Evolutionary conservation across 2,329 filamentous ascomycete genomes (phyloP).

Genomic region (Phialemonium atrogriseum): DNA sequence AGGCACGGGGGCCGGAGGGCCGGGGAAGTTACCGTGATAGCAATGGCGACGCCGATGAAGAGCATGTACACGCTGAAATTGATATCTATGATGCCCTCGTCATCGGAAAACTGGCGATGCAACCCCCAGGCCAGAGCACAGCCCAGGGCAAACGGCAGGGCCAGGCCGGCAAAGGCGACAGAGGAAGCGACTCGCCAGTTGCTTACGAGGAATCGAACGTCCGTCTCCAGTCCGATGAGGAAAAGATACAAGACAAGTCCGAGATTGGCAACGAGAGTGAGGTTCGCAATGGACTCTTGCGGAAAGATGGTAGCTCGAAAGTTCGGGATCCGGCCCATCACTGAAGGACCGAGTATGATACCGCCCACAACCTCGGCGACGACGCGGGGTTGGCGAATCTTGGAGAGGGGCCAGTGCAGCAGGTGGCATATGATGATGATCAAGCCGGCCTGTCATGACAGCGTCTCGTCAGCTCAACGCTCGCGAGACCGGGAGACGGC

Average conservation of each 20-base stretch:
- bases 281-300: constrained; percentile 60
- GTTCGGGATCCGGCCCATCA: constrained; percentile 77
- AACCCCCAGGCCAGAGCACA: constrained; percentile 74
- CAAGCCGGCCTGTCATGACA: constrained; percentile 35
- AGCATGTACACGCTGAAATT: constrained; percentile 48
- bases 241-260: constrained; percentile 82
- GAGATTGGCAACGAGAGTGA: constrained; percentile 73
- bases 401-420: constrained; percentile 46
- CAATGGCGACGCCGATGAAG: constrained; percentile 88
- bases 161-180: constrained; percentile 73
- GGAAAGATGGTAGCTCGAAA: constrained; percentile 75
- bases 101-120: constrained; percentile 60
- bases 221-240: constrained; percentile 75
- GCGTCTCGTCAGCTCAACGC: background rate
- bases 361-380: constrained; percentile 75
- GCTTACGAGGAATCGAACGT: constrained; percentile 64
- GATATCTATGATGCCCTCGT: constrained; percentile 30
- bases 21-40: too few relatives aligned
- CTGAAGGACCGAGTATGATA: constrained; percentile 75
- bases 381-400: constrained; percentile 55
- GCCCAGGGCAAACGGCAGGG: constrained; percentile 74
- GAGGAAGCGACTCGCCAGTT: constrained; percentile 76
- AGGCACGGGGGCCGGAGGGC: too few relatives aligned
- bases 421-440: constrained; percentile 69
- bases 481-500: background rate